Percentiles rank a stretch among this genome's conserved stretches.
Conservation (phyloP, 345 rosid genomes). For the Brassica rapa region DNA sequence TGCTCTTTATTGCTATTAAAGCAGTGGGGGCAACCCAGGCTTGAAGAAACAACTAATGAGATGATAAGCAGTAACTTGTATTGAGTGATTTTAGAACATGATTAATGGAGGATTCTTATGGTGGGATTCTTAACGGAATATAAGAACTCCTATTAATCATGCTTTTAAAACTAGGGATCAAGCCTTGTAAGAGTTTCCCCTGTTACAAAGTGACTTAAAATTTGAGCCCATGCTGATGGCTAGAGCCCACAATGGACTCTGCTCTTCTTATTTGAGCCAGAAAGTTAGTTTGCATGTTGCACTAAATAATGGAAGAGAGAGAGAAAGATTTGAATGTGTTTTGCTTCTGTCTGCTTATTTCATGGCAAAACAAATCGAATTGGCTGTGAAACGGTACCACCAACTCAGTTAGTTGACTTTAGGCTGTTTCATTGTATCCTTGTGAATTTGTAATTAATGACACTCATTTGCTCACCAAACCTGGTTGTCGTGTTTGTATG, state of each 20-base stretch:
- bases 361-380: slow-evolving; percentile 36
- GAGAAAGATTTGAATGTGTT: slow-evolving; percentile 7
- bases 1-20: no score
- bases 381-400: slow-evolving; percentile 36
- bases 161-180: slow-evolving; percentile 4
- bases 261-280: not conserved
- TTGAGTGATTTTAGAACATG: slow-evolving; percentile 12
- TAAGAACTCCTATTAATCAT: no score
- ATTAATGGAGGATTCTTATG: no score
- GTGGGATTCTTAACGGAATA: no score
- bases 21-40: not conserved
- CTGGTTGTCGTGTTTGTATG: not conserved
- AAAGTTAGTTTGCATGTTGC: slow-evolving; percentile 15
- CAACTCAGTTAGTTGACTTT: slow-evolving; percentile 37
- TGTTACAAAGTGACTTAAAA: slow-evolving; percentile 38
- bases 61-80: slow-evolving; percentile 1
- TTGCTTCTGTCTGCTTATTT: slow-evolving; percentile 26
- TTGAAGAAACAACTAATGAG: slow-evolving; percentile 23
- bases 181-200: slow-evolving; percentile 17
- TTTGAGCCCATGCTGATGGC: slow-evolving; percentile 40
- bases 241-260: slow-evolving; percentile 7
- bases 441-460: not conserved
- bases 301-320: slow-evolving; percentile 33
- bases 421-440: slow-evolving; percentile 30
- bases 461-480: slow-evolving; percentile 22